Percentiles rank a stretch among this genome's conserved stretches.
Conservation (phyloP, 2,329 filamentous ascomycete genomes). For the Stachybotrys chlorohalonatus region DNA sequence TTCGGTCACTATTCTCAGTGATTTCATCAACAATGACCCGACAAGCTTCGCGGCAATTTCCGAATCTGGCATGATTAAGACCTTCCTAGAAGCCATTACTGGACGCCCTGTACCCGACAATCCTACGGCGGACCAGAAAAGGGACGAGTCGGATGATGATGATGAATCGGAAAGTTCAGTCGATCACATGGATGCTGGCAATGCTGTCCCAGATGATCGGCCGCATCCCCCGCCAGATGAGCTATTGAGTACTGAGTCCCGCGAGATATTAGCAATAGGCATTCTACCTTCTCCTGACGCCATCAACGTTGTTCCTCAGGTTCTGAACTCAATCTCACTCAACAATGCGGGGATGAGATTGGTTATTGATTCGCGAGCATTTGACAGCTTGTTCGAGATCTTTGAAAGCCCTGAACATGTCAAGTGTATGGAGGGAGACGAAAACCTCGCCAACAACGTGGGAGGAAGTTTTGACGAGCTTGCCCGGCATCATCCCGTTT, state of each 20-base stretch:
- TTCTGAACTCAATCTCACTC: constrained; percentile 88
- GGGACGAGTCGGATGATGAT: constrained; percentile 17
- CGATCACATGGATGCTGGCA: constrained; percentile 18
- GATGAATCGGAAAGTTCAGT: constrained; percentile 30
- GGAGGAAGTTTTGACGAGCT: constrained; percentile 89
- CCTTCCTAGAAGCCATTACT: constrained; percentile 75
- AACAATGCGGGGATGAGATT: constrained; percentile 82
- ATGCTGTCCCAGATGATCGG: constrained; percentile 26
- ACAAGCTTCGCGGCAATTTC: constrained; percentile 95
- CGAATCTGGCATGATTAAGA: constrained; percentile 83
- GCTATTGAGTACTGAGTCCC: constrained; percentile 34
- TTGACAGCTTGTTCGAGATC: constrained; percentile 89
- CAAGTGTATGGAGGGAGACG: constrained; percentile 69
- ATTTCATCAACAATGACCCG: constrained; percentile 97
- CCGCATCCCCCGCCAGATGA: constrained; percentile 45
- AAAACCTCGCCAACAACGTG: constrained; percentile 59
- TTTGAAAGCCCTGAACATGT: constrained; percentile 90
- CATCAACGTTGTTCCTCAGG: constrained; percentile 76
- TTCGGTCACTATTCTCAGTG: constrained; percentile 81
- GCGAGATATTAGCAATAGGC: constrained; percentile 49
- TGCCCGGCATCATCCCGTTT: constrained; percentile 78
- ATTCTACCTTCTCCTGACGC: constrained; percentile 85
- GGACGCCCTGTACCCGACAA: constrained; percentile 32
- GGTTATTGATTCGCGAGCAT: constrained; percentile 72
- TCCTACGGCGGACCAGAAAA: constrained; percentile 18